Conservation (phyloP, 2,329 filamentous ascomycete species). For the Xylaria sp. region DNA sequence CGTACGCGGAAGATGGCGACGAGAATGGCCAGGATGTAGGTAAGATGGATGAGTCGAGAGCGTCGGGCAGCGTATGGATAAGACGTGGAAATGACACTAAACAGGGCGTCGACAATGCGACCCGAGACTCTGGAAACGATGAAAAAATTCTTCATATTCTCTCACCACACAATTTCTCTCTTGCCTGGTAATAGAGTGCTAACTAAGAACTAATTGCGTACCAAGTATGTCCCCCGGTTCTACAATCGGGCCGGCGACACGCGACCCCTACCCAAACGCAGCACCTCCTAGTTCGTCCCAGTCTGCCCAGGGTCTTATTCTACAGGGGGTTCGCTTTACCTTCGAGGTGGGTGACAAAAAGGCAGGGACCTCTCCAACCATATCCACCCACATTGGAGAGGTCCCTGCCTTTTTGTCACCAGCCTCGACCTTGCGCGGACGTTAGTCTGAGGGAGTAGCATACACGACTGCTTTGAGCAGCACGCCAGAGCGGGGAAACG, state of each 20-base stretch:
- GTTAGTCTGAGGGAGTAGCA: too few relatives aligned
- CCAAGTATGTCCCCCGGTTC: conserved; percentile 5
- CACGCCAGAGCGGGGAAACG: conserved; percentile 3
- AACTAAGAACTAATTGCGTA: background rate
- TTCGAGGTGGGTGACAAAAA: too few relatives aligned
- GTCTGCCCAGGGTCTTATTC: too few relatives aligned
- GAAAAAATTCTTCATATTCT: background rate
- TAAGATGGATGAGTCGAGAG: background rate
- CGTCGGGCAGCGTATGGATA: background rate
- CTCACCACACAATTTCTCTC: background rate
- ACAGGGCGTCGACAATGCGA: background rate
- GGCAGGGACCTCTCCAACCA: too few relatives aligned
- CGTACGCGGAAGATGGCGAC: background rate
- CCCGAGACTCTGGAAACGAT: conserved; percentile 23
- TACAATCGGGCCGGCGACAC: conserved; percentile 28
- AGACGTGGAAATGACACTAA: background rate
- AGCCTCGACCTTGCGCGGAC: too few relatives aligned
- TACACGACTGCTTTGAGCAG: background rate
- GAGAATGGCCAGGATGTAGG: background rate
- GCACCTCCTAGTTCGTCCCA: background rate
- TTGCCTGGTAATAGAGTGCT: background rate
- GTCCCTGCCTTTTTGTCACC: too few relatives aligned
- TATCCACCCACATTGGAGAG: too few relatives aligned
- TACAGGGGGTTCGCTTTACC: background rate
- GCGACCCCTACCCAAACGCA: conserved; percentile 3